Evolutionary conservation across 148 eudicot species (phyloP).

Genomic region (Amaranthus cruentus): DNA sequence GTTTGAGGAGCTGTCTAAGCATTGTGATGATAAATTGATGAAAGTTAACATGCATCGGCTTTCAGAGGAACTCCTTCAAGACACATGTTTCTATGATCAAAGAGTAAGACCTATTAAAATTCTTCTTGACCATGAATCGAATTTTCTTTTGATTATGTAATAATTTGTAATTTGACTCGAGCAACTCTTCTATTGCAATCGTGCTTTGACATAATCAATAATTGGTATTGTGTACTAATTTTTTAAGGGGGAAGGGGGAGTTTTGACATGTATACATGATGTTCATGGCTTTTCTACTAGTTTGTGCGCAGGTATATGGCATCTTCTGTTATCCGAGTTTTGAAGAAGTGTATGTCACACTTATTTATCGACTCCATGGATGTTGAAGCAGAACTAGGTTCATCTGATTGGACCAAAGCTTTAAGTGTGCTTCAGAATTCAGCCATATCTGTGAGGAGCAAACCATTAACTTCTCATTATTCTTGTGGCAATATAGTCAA

Average conservation of each 20-base stretch:
- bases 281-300: conserved; percentile 47
- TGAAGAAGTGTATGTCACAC: conserved; percentile 42
- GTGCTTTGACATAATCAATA: background rate
- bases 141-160: background rate
- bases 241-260: background rate
- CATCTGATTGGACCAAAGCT: conserved; percentile 53
- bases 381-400: conserved; percentile 34
- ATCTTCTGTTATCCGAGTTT: conserved; percentile 45
- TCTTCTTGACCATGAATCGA: background rate
- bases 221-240: too few relatives aligned
- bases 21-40: conserved; percentile 22
- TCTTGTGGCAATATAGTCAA: conserved; percentile 17
- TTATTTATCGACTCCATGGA: conserved; percentile 35
- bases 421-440: conserved; percentile 35
- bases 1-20: conserved; percentile 16
- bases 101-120: conserved; percentile 42
- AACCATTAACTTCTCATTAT: conserved; percentile 17
- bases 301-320: conserved; percentile 77
- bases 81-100: conserved; percentile 69
- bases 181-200: background rate
- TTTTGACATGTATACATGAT: conserved; percentile 16
- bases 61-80: conserved; percentile 56
- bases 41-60: conserved; percentile 42
- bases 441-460: conserved; percentile 24
- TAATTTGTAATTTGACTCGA: background rate